Percentiles rank a stretch among this genome's conserved stretches.
phyloP scores from a whole-genome alignment of 495 filamentous ascomycete genomes.

The Cairneyella variabilis region DNA sequence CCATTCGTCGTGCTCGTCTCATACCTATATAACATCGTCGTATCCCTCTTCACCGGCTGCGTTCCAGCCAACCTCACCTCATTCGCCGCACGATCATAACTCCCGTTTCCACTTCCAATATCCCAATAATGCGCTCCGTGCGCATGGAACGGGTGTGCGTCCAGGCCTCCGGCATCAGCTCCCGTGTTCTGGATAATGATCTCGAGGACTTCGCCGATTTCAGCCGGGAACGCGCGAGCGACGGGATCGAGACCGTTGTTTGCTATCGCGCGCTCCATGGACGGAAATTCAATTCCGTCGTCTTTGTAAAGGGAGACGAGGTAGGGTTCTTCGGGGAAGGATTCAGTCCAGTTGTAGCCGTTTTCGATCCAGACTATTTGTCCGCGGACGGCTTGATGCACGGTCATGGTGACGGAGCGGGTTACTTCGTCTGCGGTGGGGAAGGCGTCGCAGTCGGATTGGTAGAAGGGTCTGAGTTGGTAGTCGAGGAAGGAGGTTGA shows the following conservation, averaged over 20 bases:
- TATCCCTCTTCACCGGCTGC: constrained; percentile 49
- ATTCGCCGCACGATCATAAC: constrained; percentile 49
- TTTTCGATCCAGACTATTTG: constrained; percentile 40
- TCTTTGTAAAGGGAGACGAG: constrained; percentile 53
- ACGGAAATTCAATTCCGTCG: constrained; percentile 34
- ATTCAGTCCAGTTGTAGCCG: constrained; percentile 47
- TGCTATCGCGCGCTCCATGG: constrained; percentile 37
- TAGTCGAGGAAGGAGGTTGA: constrained; percentile 50
- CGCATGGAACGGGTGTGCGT: constrained; percentile 57
- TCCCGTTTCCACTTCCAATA: constrained; percentile 52
- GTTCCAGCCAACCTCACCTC: constrained; percentile 36
- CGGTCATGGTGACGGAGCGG: constrained; percentile 43
- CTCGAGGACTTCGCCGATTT: constrained; percentile 58
- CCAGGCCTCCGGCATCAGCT: constrained; percentile 38
- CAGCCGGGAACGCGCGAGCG: constrained; percentile 46
- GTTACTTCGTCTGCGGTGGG: constrained; percentile 51
- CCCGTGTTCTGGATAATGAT: constrained; percentile 54
- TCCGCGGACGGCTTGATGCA: constrained; percentile 38
- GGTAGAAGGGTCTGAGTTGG: constrained; percentile 42
- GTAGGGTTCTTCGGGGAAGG: constrained; percentile 40
- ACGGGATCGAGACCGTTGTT: constrained; percentile 51
- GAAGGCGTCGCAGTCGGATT: constrained; percentile 30
- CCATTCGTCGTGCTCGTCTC: constrained; percentile 29
- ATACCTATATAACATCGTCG: constrained; percentile 52
- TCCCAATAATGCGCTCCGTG: constrained; percentile 59